Evolutionary conservation across 495 filamentous ascomycete genomes (phyloP).

Genomic region (Platismatia glauca): DNA sequence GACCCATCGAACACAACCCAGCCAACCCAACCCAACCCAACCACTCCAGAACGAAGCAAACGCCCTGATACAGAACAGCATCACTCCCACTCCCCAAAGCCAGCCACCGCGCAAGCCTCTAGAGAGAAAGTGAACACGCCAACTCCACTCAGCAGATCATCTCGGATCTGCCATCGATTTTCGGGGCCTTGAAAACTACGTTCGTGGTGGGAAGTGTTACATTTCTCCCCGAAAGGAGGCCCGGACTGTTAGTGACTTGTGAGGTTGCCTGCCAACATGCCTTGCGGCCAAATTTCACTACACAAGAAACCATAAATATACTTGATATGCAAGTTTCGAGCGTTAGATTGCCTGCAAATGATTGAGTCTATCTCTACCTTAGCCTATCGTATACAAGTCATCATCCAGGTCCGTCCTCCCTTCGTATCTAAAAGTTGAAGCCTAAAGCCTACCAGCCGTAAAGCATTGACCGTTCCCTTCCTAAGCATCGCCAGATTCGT

Average conservation of each 20-base stretch:
- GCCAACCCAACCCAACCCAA: too few species aligned
- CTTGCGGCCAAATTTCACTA: background rate
- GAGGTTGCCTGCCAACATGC: background rate
- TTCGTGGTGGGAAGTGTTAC: too few species aligned
- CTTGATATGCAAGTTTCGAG: background rate
- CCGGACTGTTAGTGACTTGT: background rate
- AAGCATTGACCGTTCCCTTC: background rate
- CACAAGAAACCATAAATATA: background rate
- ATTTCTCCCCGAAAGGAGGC: too few species aligned
- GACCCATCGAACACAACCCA: too few species aligned
- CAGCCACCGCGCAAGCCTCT: too few species aligned
- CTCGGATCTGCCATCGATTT: too few species aligned
- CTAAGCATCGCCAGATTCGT: slow-evolving; percentile 5
- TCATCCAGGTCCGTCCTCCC: background rate
- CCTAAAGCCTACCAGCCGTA: slow-evolving; percentile 9
- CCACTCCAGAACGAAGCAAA: too few species aligned
- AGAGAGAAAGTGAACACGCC: too few species aligned
- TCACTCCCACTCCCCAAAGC: too few species aligned
- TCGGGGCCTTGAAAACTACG: too few species aligned
- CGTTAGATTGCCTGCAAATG: background rate
- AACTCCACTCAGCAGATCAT: too few species aligned
- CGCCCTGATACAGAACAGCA: too few species aligned
- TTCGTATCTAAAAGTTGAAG: slow-evolving; percentile 1
- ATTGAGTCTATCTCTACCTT: background rate
- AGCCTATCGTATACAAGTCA: background rate